Conservation (phyloP, 2,329 filamentous ascomycete genomes). For the Helicocarpus griseus region DNA sequence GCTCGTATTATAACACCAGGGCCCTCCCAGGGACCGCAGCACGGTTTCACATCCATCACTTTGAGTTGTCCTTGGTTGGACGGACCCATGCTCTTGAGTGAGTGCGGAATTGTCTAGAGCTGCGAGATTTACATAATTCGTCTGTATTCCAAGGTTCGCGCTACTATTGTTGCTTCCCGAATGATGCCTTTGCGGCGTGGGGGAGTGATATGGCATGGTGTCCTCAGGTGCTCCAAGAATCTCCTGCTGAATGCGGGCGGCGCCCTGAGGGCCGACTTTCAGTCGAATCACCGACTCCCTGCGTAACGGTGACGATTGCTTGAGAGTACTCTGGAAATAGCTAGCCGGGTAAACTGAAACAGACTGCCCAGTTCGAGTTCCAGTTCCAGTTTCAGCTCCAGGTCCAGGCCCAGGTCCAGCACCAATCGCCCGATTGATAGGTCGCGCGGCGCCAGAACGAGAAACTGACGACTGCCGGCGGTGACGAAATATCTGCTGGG, state of each 20-base stretch:
- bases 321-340: neutral
- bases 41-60: constrained; percentile 3
- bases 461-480: neutral
- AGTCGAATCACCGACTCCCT: constrained; percentile 13
- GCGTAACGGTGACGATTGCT: neutral
- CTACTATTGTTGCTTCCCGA: neutral
- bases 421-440: neutral
- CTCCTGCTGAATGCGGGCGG: constrained; percentile 14
- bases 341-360: neutral
- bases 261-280: constrained; percentile 15
- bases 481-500: constrained; percentile 8
- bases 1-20: constrained; percentile 11
- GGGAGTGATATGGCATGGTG: neutral
- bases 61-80: neutral
- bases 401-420: no score
- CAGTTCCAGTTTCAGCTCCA: no score
- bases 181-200: neutral
- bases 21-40: constrained; percentile 10
- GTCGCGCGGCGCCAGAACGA: neutral
- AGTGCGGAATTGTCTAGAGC: neutral
- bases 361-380: no score
- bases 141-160: neutral
- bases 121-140: neutral
- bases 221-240: neutral
- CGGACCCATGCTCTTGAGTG: neutral